Evolutionary conservation across 2,329 filamentous ascomycete species (phyloP), one percentile per base, ranked within the genome.

Genomic region (Neoarthrinium moseri): DNA sequence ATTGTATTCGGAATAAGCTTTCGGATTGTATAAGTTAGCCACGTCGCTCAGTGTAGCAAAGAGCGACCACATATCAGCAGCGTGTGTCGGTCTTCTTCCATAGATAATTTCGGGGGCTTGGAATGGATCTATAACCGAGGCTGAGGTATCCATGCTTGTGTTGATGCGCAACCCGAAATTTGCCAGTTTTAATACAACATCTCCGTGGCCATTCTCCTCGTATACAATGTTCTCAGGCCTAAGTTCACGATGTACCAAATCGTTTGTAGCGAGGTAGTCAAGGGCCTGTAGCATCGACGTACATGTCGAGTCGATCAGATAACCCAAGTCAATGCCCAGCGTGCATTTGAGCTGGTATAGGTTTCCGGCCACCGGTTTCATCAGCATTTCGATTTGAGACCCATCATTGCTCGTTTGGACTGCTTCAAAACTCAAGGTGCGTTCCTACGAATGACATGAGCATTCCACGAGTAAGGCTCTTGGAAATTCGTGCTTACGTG

Each of bases 141-240:
- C n/a, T n/a, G 18, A 15, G n/a, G 37, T 11, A 18, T 22, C 11
- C 5, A 18, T 20, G 33, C 15, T 23, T 6, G 23, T 26, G 12
- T 40, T 26, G 37, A 40, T 29, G 37, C 37, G 37, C 37, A 40
- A 18, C 6, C 37, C 37, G 21, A 40, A 40, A 17, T 40, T 29
- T 15, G 37, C 37, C n/a, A 40, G 37, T 26, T 40, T 40, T n/a
- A 40, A 17, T 15, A 18, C 30, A 8, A 40, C n/a, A 13, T 40
- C 23, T 7, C 37, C 37, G n/a, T 29, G 27, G 24, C 2, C 23
- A 18, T 40, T 26, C 24, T 29, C 24, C 21, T n/a, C 15, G 24
- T 40, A 40, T 7, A 40, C 12, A 11, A 40, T 40, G 15, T 40
- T 40, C 21, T 15, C 37, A 2, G 37, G 37, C 4, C 37, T n/a